A percentile compares a stretch with the other conserved stretches of the same genome.
Conservation (phyloP, 805 yeast genomes). For the Candida railenensis region DNA sequence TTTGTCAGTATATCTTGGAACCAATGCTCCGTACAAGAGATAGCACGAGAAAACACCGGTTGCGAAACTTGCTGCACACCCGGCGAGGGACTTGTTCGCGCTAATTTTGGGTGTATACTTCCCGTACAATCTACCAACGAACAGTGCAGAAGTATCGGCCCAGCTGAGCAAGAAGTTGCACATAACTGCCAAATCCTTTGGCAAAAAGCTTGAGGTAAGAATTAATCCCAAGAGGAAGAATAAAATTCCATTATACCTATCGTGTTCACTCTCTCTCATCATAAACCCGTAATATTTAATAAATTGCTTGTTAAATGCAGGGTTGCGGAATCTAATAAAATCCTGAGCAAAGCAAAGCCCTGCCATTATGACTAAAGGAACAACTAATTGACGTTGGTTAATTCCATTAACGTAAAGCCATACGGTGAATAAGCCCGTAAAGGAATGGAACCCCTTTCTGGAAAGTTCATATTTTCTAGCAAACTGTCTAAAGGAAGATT, state of each 20-base stretch:
- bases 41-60: constrained; percentile 11
- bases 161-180: constrained; percentile 16
- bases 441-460: constrained; percentile 18
- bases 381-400: constrained; percentile 12
- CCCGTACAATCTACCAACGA: constrained; percentile 86
- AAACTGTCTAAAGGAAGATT: background rate
- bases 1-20: constrained; percentile 15
- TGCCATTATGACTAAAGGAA: constrained; percentile 13
- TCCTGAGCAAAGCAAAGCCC: constrained; percentile 12
- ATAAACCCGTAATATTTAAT: constrained; percentile 11
- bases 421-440: constrained; percentile 16
- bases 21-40: constrained; percentile 15
- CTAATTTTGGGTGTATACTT: constrained; percentile 76
- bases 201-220: constrained; percentile 12
- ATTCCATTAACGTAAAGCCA: constrained; percentile 15
- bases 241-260: constrained; percentile 18
- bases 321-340: constrained; percentile 12
- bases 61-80: constrained; percentile 60
- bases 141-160: constrained; percentile 93
- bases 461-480: constrained; percentile 17
- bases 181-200: constrained; percentile 16
- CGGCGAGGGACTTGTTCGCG: constrained; percentile 81
- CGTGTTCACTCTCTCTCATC: constrained; percentile 14
- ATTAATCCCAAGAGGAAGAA: constrained; percentile 19
- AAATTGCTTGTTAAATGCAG: constrained; percentile 11